Evolutionary conservation across 805 yeast species (phyloP).

Genomic region (Saturnispora bothae): DNA sequence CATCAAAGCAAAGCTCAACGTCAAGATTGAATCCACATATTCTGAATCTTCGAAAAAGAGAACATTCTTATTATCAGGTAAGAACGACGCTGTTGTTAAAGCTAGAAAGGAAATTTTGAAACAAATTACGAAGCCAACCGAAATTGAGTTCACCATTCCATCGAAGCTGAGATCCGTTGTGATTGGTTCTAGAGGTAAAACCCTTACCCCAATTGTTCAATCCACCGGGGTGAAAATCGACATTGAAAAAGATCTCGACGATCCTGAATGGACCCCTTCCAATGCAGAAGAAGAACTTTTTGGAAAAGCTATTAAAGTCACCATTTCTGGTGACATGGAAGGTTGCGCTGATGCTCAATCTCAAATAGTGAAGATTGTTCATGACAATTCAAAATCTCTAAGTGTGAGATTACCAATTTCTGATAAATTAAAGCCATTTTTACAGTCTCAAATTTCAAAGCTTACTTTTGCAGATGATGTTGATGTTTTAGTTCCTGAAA

Average conservation of each 20-base stretch:
- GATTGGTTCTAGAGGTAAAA: slow-evolving; percentile 82
- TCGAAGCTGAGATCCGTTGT: slow-evolving; percentile 64
- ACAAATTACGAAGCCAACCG: slow-evolving; percentile 67
- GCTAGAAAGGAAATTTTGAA: slow-evolving; percentile 72
- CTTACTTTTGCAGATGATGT: slow-evolving; percentile 19
- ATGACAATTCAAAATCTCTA: slow-evolving; percentile 57
- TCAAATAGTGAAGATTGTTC: slow-evolving; percentile 61
- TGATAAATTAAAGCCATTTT: slow-evolving; percentile 35
- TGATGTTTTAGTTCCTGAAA: slow-evolving; percentile 22
- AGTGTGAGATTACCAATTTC: slow-evolving; percentile 39
- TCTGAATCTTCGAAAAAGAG: slow-evolving; percentile 67
- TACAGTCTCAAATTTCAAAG: slow-evolving; percentile 24
- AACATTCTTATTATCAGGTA: slow-evolving; percentile 75
- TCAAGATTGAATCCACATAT: slow-evolving; percentile 73
- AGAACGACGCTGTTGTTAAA: slow-evolving; percentile 46
- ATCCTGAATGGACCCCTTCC: slow-evolving; percentile 3
- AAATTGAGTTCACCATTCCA: slow-evolving; percentile 55
- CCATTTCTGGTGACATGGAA: slow-evolving; percentile 75
- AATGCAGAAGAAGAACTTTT: slow-evolving; percentile 44
- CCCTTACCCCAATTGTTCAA: slow-evolving; percentile 67
- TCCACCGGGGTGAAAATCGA: slow-evolving; percentile 60
- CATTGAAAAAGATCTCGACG: slow-evolving; percentile 34
- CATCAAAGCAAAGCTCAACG: slow-evolving; percentile 49
- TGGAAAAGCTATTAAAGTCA: slow-evolving; percentile 49
- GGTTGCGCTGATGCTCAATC: slow-evolving; percentile 68